Evolutionary conservation across 768 basidiomycete species (phyloP), one percentile per base, ranked within the genome.

Genomic region (Leccinellum luteum): DNA sequence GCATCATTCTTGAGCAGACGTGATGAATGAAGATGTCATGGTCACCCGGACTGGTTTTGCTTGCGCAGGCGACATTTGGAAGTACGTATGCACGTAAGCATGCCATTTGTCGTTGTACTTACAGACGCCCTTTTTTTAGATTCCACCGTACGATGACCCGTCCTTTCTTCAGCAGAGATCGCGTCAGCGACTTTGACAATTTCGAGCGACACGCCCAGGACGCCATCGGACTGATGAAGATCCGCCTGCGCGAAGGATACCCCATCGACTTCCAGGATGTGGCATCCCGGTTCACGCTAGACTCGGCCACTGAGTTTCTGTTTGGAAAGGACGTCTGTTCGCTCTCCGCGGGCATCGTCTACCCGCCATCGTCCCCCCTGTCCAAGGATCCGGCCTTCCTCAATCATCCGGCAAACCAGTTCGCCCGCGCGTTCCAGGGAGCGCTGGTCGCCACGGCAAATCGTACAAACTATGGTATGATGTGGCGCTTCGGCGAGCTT

Each of bases 261-360:
- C 69, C 76, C 5, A 63, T 81, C 41, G 77, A 81, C 60, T 72
- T 79, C 57, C 75, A 81, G 62, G 80, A 79, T 49, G 60, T 79
- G 52, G 69, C 69, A 2, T 71, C 70, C 1, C 73, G 79, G 3
- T 83, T 83, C 66, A 82, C 83, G 1, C 67, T 86, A 31, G 85
- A 86, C 63, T 82, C 81, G 1, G 81, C 82, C 0, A 79, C 82
- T 0, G 80, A 81, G 25, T 85, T 85, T 63, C 74, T 85, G 10
- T 82, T 84, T 57, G 81, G 83, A 28, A 65, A 66, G 15, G 65
- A 73, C n/a, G 78, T 76, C 9, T 30, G 73, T 34, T 73, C 72
- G 0, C 68, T 78, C 31, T 66, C 71, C 0, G 75, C 75, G 14
- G 75, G 76, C 15, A 74, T 81, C 35, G 59, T 61, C 31, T 77